Evolutionary conservation across 768 basidiomycete genomes (phyloP).

Genomic region (Sistotremastrum niveocremeum): DNA sequence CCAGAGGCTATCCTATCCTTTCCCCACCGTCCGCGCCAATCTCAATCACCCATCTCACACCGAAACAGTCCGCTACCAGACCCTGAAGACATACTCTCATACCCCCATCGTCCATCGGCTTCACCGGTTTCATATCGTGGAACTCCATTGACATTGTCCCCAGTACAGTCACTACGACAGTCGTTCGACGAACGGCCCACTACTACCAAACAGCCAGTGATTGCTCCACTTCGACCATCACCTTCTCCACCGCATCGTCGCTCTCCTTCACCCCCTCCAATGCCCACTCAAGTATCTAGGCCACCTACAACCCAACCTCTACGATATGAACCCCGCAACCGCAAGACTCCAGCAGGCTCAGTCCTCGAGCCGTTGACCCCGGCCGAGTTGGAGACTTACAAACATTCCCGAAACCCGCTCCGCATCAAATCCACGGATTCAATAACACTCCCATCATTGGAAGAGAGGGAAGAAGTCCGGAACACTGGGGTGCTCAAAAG

Average conservation of each 20-base stretch:
- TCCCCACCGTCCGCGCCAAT: no score
- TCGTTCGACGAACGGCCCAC: no score
- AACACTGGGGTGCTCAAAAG: conserved; percentile 8
- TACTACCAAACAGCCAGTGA: no score
- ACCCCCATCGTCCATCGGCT: no score
- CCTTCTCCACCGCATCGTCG: not conserved
- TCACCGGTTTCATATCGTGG: no score
- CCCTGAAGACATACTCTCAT: no score
- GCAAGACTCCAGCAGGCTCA: conserved; percentile 45
- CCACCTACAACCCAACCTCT: conserved; percentile 15
- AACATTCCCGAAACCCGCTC: conserved; percentile 6
- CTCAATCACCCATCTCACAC: no score
- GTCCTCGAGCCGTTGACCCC: conserved; percentile 53
- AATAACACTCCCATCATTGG: conserved; percentile 42
- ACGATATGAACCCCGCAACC: conserved; percentile 45
- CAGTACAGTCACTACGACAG: no score
- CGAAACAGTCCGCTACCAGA: no score
- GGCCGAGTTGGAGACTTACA: conserved; percentile 44
- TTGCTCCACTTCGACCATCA: no score
- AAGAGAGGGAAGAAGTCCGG: conserved; percentile 15
- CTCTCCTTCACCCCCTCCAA: not conserved
- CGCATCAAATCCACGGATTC: conserved; percentile 3
- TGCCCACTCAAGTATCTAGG: not conserved
- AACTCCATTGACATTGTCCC: no score
- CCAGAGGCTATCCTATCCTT: no score